phyloP scores from a whole-genome alignment of 2,329 filamentous ascomycete species.

The Colletotrichum melonis region DNA sequence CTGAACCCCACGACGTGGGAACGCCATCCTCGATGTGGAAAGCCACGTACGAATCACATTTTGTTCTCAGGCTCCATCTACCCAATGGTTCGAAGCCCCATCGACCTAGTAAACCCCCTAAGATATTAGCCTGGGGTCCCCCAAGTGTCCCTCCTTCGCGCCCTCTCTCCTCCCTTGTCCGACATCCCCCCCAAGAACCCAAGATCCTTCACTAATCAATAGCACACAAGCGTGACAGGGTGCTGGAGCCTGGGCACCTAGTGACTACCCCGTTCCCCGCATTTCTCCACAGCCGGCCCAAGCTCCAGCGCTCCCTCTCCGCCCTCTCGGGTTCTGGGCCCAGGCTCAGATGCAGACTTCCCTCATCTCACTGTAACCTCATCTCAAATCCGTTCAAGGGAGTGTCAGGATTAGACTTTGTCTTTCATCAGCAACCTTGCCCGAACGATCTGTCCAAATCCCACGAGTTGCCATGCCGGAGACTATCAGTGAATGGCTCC shows the following conservation, averaged over 20 bases:
- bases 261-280: not conserved
- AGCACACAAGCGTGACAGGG: no score
- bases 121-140: no score
- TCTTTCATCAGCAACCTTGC: not conserved
- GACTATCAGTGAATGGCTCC: constrained; percentile 45
- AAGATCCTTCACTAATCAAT: not conserved
- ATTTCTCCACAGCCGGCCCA: not conserved
- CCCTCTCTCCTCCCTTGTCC: not conserved
- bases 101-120: not conserved
- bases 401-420: not conserved
- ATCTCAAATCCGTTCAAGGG: not conserved
- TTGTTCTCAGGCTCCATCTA: not conserved
- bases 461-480: constrained; percentile 41
- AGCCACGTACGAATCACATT: not conserved
- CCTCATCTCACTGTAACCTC: not conserved
- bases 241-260: no score
- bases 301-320: not conserved
- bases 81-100: not conserved
- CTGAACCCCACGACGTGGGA: not conserved
- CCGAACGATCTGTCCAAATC: not conserved
- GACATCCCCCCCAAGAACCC: not conserved
- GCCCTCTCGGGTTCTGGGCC: not conserved
- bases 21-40: not conserved
- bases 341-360: not conserved
- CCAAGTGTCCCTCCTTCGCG: no score